phyloP scores from a whole-genome alignment of 73 alveolate species.

The Paraurostyla sp. region DNA sequence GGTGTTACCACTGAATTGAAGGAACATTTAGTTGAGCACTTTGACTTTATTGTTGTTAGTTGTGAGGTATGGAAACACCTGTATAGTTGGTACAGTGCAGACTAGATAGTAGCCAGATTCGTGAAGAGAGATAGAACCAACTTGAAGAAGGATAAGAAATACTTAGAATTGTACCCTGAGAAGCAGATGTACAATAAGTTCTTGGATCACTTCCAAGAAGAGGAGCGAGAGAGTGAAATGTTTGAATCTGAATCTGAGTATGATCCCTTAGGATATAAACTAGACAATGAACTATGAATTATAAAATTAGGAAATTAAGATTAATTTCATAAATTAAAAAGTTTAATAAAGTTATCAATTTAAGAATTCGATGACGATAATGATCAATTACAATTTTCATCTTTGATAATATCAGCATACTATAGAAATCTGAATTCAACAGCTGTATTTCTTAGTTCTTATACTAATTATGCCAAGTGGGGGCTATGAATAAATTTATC shows the following conservation, averaged over 20 bases:
- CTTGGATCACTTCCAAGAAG: too few relatives aligned
- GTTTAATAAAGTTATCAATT: too few relatives aligned
- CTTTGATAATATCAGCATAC: not conserved
- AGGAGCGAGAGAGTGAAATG: not conserved
- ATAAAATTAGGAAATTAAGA: too few relatives aligned
- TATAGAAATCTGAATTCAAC: not conserved
- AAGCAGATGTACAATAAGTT: not conserved
- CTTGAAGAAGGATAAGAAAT: slow-evolving; percentile 16
- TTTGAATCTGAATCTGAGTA: slow-evolving; percentile 48
- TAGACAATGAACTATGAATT: too few relatives aligned
- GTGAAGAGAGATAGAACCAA: slow-evolving; percentile 47
- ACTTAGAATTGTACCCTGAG: slow-evolving; percentile 55
- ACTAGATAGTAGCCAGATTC: slow-evolving; percentile 43
- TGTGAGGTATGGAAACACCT: slow-evolving; percentile 52
- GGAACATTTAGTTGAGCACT: slow-evolving; percentile 51
- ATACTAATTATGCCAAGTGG: too few relatives aligned
- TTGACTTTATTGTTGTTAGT: slow-evolving; percentile 48
- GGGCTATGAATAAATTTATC: not conserved
- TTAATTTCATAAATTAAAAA: too few relatives aligned
- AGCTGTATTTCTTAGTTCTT: not conserved
- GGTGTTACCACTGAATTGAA: slow-evolving; percentile 23
- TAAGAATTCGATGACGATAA: not conserved
- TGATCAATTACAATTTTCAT: not conserved
- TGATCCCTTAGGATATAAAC: too few relatives aligned
- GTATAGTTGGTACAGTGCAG: slow-evolving; percentile 56